Base-by-base conservation (phyloP, 2,329 filamentous ascomycete genomes). In the Arthrinium puccinioides region DNA sequence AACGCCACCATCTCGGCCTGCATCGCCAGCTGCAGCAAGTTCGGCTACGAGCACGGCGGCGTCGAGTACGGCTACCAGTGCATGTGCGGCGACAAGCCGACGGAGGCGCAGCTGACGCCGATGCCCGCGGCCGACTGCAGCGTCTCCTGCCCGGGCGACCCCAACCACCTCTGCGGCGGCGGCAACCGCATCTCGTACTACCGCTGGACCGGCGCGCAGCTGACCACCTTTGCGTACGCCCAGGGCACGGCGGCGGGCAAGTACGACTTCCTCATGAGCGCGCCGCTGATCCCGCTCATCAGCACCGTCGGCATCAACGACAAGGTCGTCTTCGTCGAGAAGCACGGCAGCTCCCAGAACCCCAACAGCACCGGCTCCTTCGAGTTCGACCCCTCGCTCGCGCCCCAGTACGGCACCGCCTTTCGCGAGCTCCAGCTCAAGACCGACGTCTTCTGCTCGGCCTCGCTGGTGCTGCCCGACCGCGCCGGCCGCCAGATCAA, bases 361-460 rank as follows among this genome's bases (percentile, higher is more conserved):
- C 73, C 72, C 21, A 75, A 74, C 51, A 67, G 69, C 27, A 77
- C 73, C 4, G 74, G 74, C 31, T 70, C 73, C 2, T 79, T 76
- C 44, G 75, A 79, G 50, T 60, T 76, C n/a, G 74, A 79, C 47
- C 59, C 69, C 0, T 54, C 60, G 8, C 56, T 61, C 24, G 51
- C 67, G 14, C 55, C 62, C 42, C 61, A 69, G 45, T 69, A 66
- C 39, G 50, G 54, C n/a, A 53, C 51, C 6, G 69, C 70, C 4
- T 77, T 70, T 69, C 63, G 72, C 34, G 50, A 63, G n/a, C 66
- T 77, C 56, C 68, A 74, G 44, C 62, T 47, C 48, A 70, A 74
- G 56, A 74, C 72, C 0, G 75, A 79, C 46, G 65, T 78, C 19
- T 79, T 79, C 55, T 79, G 75, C 49, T 66, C 74, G 21, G 74